A percentile compares a stretch with the other conserved stretches of the same genome.
Evolutionary conservation across 2,329 filamentous ascomycete species (phyloP).

Genomic region (Teratosphaeria viscida): DNA sequence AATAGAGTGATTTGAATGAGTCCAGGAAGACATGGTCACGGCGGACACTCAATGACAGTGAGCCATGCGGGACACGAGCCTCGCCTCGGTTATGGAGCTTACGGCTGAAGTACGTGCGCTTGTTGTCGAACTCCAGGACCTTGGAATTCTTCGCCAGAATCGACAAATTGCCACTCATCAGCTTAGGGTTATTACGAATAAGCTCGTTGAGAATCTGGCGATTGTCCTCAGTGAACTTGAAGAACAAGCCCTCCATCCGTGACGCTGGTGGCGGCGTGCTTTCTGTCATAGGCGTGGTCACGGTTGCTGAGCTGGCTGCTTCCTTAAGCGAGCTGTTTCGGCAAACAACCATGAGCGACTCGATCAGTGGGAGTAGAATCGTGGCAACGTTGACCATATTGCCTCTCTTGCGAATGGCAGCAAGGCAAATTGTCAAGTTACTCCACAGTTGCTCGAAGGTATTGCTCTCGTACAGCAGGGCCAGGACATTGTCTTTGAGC

Average conservation of each 20-base stretch:
- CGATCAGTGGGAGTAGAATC: conserved; percentile 85
- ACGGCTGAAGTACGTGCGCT: conserved; percentile 96
- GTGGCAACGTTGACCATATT: conserved; percentile 97
- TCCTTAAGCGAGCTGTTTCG: conserved; percentile 87
- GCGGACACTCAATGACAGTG: conserved; percentile 79
- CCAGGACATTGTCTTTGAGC: conserved; percentile 75
- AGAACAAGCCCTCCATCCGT: conserved; percentile 83
- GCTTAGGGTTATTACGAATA: conserved; percentile 88
- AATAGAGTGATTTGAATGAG: conserved; percentile 96
- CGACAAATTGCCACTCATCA: conserved; percentile 97
- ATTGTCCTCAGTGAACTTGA: conserved; percentile 94
- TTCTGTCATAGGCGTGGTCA: conserved; percentile 36
- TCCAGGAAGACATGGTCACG: conserved; percentile 96
- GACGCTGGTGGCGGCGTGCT: conserved; percentile 71
- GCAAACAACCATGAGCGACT: conserved; percentile 97
- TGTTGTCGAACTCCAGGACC: conserved; percentile 98
- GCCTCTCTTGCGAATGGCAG: conserved; percentile 78
- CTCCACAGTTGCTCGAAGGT: conserved; percentile 88
- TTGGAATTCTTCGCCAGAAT: conserved; percentile 96
- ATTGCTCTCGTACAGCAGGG: conserved; percentile 78
- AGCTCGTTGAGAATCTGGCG: conserved; percentile 96
- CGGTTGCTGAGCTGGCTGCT: conserved; percentile 42
- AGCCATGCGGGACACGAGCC: conserved; percentile 55
- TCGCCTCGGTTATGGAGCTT: conserved; percentile 72
- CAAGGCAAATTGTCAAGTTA: conserved; percentile 79